Evolutionary conservation across 1,284 basidiomycete genomes (phyloP).

Genomic region (Omphalotus olearius): DNA sequence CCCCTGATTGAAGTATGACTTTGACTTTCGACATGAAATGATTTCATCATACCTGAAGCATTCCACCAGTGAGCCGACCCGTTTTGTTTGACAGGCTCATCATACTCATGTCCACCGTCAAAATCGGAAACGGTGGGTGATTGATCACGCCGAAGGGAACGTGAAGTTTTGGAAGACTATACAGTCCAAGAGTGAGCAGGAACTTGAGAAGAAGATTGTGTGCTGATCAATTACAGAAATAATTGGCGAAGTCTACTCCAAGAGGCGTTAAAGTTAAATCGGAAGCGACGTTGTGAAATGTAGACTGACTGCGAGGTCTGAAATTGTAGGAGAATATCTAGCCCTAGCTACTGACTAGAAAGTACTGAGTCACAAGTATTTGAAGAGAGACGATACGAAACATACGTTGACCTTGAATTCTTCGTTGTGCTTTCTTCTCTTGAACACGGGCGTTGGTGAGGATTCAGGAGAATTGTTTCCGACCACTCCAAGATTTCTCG

Average conservation of each 20-base stretch:
- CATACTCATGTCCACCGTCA: conserved; percentile 1
- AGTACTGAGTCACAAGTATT: neutral
- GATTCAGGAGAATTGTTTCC: neutral
- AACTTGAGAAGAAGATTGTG: too few species aligned
- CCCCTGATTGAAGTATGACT: conserved; percentile 8
- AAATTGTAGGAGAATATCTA: conserved; percentile 3
- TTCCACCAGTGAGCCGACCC: neutral
- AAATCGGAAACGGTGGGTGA: conserved; percentile 30
- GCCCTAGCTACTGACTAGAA: neutral
- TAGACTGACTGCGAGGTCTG: neutral
- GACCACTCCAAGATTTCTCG: neutral
- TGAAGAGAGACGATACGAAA: neutral
- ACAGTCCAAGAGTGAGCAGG: neutral
- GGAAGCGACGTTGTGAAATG: neutral
- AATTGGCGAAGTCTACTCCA: neutral
- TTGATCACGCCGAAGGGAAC: conserved; percentile 1
- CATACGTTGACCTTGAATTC: neutral
- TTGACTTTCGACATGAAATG: conserved; percentile 2
- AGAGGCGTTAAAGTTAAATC: neutral
- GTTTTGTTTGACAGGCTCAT: neutral
- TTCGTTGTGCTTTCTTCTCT: neutral
- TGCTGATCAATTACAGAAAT: neutral
- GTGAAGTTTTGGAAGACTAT: conserved; percentile 9
- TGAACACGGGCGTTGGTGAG: neutral
- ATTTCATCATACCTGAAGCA: neutral